A percentile compares a stretch with the other conserved stretches of the same genome.
phyloP scores from a whole-genome alignment of 1,284 basidiomycete genomes.

The Moesziomyces sp. region DNA sequence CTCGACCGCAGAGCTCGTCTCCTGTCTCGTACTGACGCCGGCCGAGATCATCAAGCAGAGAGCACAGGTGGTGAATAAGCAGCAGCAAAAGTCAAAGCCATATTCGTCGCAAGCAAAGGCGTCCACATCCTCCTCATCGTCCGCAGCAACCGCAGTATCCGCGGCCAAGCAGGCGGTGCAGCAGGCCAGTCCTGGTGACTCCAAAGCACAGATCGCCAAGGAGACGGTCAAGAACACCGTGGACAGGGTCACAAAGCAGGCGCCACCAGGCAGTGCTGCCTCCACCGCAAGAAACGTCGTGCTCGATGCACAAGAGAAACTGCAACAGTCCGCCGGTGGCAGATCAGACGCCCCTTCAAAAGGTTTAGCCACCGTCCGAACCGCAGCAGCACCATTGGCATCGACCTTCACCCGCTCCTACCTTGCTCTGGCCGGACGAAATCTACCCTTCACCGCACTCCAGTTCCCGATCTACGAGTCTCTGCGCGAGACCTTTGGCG shows the following conservation, averaged over 20 bases:
- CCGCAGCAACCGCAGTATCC: slow-evolving; percentile 15
- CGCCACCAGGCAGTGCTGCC: slow-evolving; percentile 38
- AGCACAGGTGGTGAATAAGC: slow-evolving; percentile 55
- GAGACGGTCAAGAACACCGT: slow-evolving; percentile 28
- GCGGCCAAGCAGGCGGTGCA: slow-evolving; percentile 30
- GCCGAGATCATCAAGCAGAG: slow-evolving; percentile 63
- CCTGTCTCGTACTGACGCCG: slow-evolving; percentile 56
- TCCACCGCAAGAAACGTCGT: slow-evolving; percentile 36
- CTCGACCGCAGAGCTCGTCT: slow-evolving; percentile 56
- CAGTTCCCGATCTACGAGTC: slow-evolving; percentile 64
- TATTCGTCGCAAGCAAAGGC: neutral
- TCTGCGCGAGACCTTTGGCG: slow-evolving; percentile 32
- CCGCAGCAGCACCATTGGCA: slow-evolving; percentile 16
- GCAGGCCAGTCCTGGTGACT: slow-evolving; percentile 7
- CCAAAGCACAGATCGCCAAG: slow-evolving; percentile 21
- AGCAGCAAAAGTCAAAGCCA: slow-evolving; percentile 14
- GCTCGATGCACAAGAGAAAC: slow-evolving; percentile 25
- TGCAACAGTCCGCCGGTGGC: neutral
- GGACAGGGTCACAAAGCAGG: slow-evolving; percentile 30
- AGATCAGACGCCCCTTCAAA: too few species aligned
- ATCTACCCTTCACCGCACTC: slow-evolving; percentile 62
- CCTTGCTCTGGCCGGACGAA: slow-evolving; percentile 55
- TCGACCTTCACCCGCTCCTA: slow-evolving; percentile 49
- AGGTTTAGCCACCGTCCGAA: neutral
- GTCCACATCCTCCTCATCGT: slow-evolving; percentile 9